A percentile compares a stretch with the other conserved stretches of the same genome.
phyloP scores from a whole-genome alignment of 352 stramenopile genomes.

The Pythium guiyangense region DNA sequence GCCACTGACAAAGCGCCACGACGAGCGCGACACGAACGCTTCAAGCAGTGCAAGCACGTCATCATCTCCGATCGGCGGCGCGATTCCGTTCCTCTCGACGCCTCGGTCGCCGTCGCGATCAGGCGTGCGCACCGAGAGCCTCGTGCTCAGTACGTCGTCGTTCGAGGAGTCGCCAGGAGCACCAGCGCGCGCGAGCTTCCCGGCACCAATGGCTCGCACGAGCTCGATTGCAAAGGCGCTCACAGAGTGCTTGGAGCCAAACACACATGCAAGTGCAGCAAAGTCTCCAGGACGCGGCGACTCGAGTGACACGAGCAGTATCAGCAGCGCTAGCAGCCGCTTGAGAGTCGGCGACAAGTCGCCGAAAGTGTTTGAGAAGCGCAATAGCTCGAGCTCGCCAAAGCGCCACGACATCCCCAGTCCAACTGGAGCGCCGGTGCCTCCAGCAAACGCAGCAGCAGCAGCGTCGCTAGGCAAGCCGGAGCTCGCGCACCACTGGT shows the following conservation, averaged over 20 bases:
- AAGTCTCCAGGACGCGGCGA: neutral
- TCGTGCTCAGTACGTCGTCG: neutral
- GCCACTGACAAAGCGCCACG: neutral
- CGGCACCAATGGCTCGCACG: neutral
- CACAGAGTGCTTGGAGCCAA: constrained; percentile 9
- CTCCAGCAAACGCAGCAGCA: neutral
- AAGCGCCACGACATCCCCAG: neutral
- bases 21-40: neutral
- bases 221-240: constrained; percentile 24
- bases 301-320: neutral
- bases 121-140: neutral
- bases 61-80: neutral
- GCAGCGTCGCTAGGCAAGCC: neutral
- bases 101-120: neutral
- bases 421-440: neutral
- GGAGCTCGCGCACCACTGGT: neutral
- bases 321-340: neutral
- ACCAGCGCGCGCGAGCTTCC: neutral
- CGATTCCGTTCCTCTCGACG: neutral
- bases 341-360: constrained; percentile 1
- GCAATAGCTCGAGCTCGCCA: constrained; percentile 12
- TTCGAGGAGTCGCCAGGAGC: neutral
- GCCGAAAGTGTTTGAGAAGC: constrained; percentile 9
- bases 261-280: no score
- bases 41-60: neutral